Percentiles rank a stretch among this genome's conserved stretches.
Evolutionary conservation across 1,139 yeast genomes (phyloP).

Genomic region (Geotrichum reessii): DNA sequence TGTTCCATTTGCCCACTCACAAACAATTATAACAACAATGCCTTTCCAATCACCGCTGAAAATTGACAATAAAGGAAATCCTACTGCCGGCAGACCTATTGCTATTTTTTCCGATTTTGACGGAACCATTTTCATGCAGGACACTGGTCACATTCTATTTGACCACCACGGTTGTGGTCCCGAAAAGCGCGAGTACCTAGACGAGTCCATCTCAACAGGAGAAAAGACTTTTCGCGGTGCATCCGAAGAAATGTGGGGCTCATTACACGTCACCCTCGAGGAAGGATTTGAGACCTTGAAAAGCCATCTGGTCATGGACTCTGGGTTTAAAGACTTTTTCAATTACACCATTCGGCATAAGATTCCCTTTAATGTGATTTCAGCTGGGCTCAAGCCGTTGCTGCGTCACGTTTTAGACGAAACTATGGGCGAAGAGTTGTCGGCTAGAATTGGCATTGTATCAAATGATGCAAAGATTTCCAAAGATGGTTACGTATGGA

Average conservation of each 20-base stretch:
- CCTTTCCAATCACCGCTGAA: not conserved
- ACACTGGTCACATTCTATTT: slow-evolving; percentile 43
- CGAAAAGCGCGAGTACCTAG: slow-evolving; percentile 37
- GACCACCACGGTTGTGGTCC: slow-evolving; percentile 43
- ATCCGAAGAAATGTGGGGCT: slow-evolving; percentile 43
- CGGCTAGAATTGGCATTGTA: slow-evolving; percentile 51
- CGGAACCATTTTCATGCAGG: slow-evolving; percentile 44
- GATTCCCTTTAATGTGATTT: slow-evolving; percentile 57
- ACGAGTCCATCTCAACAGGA: slow-evolving; percentile 37
- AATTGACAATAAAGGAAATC: slow-evolving; percentile 16
- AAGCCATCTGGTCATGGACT: slow-evolving; percentile 51
- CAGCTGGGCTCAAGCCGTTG: slow-evolving; percentile 64
- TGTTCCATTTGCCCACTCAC: too few species aligned
- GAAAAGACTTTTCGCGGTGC: slow-evolving; percentile 39
- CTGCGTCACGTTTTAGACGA: slow-evolving; percentile 53
- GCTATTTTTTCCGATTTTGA: slow-evolving; percentile 42
- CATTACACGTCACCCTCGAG: slow-evolving; percentile 41
- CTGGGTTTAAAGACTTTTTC: slow-evolving; percentile 54
- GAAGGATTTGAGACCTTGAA: slow-evolving; percentile 53
- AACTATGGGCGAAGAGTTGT: slow-evolving; percentile 53
- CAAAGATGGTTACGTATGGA: slow-evolving; percentile 47
- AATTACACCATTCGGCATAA: slow-evolving; percentile 46
- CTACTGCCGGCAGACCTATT: slow-evolving; percentile 27
- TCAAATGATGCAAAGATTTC: slow-evolving; percentile 51
- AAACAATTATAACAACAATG: too few species aligned